Conservation (phyloP, 2,329 filamentous ascomycete genomes). For the Fusarium camptoceras region DNA sequence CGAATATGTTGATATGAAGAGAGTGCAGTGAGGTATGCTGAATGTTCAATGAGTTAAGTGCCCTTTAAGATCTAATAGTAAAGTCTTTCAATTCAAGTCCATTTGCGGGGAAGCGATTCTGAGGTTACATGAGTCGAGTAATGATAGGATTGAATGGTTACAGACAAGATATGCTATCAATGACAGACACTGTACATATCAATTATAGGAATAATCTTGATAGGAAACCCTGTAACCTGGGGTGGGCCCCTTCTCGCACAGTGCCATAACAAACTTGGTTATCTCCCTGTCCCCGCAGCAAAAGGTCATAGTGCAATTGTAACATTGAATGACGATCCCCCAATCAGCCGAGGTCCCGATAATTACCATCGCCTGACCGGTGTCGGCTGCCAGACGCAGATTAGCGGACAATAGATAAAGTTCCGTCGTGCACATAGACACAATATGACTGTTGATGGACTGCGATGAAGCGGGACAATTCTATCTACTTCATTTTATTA, state of each 20-base stretch:
- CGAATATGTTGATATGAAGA: background rate
- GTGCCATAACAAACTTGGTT: background rate
- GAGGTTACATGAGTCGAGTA: background rate
- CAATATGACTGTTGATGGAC: background rate
- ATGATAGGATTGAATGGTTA: background rate
- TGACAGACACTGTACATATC: background rate
- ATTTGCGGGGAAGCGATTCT: background rate
- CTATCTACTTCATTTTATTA: background rate
- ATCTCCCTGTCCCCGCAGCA: background rate
- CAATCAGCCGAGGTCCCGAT: background rate
- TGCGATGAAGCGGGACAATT: background rate
- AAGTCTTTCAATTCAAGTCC: background rate
- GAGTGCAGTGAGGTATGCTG: background rate
- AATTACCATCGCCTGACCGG: background rate
- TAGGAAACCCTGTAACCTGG: conserved; percentile 1
- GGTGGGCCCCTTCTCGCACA: background rate
- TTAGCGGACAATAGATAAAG: conserved; percentile 4
- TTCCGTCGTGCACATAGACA: background rate
- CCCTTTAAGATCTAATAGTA: background rate
- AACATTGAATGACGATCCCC: conserved; percentile 7
- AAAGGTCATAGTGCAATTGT: background rate
- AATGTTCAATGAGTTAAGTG: background rate
- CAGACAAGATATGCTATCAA: background rate
- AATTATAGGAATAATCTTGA: background rate
- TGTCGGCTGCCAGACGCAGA: background rate